A percentile compares a stretch with the other conserved stretches of the same genome.
phyloP scores from a whole-genome alignment of 164 flowering plant species.

The Magnolia kwangsiensis region DNA sequence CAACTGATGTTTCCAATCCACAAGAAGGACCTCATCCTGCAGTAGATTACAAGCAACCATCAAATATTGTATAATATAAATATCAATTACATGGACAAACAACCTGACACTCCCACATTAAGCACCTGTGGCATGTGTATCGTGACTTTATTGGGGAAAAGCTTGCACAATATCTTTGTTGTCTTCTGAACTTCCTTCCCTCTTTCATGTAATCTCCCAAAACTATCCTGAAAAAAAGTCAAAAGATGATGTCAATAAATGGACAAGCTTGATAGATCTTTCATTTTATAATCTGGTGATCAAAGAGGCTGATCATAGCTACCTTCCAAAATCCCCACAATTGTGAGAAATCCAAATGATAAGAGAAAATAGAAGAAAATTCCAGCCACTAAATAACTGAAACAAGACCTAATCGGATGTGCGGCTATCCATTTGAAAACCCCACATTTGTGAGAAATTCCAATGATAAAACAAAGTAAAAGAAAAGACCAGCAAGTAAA shows the following conservation, averaged over 20 bases:
- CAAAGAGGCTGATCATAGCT: not conserved
- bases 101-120: not conserved
- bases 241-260: not conserved
- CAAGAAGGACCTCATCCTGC: constrained; percentile 71
- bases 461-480: not conserved
- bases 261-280: constrained; percentile 1
- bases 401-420: not conserved
- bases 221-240: constrained; percentile 60
- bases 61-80: not conserved
- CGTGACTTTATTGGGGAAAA: constrained; percentile 81
- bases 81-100: not conserved
- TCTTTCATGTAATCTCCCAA: constrained; percentile 80
- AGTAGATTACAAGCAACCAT: not conserved
- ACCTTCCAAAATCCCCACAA: not conserved
- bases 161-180: constrained; percentile 62
- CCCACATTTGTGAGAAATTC: no score
- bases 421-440: no score
- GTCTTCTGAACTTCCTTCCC: constrained; percentile 77
- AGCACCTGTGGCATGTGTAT: constrained; percentile 89
- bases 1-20: constrained; percentile 79
- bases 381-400: not conserved
- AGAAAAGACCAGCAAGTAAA: not conserved
- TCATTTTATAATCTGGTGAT: constrained; percentile 2
- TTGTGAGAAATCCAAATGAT: not conserved
- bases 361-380: not conserved